Evolutionary conservation across 305 asterid genomes (phyloP), one percentile per base, ranked within the genome.

Genomic region (Caryopteris hybrid): DNA sequence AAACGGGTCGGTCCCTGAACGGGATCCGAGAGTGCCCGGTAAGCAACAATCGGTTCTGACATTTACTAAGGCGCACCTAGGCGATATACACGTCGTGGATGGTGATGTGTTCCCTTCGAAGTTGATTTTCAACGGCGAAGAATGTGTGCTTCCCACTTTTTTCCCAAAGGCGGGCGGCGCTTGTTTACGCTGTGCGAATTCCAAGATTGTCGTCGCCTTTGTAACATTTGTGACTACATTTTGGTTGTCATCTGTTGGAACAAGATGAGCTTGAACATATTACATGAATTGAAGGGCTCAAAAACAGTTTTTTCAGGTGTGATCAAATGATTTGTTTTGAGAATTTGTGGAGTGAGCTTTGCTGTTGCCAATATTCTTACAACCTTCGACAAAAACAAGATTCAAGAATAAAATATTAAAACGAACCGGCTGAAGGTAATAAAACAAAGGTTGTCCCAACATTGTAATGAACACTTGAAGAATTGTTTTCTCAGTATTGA

Each of bases 351-450:
- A 25, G 31, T 25, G 4, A 25, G 2, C 31, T 1, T 25, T 25
- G 31, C 31, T 25, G 4, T 25, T 25, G 31, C 2, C 31, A 25
- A 25, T 25, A 25, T 25, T 5, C 12, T 12, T 48, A 0, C n/a
- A n/a, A n/a, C n/a, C n/a, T n/a, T n/a, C n/a, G n/a, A n/a, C n/a
- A n/a, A n/a, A n/a, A n/a, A n/a, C n/a, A n/a, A n/a, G n/a, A n/a
- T n/a, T n/a, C n/a, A 86, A 90, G 82, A 81, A 81, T 87, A 96
- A 84, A 92, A 89, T 95, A 95, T 92, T 17, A 89, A 95, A 33
- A 95, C 96, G 6, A 95, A 96, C 31, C 31, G 31, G 96, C 98
- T 20, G 95, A 92, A 61, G 95, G 2, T 25, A 25, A 89, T 90
- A 89, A 92, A 77, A 84, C 79, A 62, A 92, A 89, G 87, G 90